phyloP scores from a whole-genome alignment of 129 eudicot genomes.

The Helichrysum umbraculigerum region DNA sequence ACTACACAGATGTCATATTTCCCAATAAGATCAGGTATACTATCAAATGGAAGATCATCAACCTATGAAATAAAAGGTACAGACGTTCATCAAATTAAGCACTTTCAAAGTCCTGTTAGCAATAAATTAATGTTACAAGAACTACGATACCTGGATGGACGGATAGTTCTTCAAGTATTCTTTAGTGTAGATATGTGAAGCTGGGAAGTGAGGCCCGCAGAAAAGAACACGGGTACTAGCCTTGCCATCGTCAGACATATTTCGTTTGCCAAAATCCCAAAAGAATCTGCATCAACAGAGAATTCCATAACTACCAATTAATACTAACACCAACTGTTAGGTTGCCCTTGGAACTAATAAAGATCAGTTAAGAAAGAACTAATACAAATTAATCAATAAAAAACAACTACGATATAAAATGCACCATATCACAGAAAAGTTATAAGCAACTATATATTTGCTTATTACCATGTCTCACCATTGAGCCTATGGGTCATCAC shows the following conservation, averaged over 20 bases:
- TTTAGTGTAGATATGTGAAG: constrained; percentile 68
- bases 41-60: constrained; percentile 69
- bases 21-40: constrained; percentile 59
- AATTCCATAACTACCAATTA: background rate
- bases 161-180: constrained; percentile 61
- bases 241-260: constrained; percentile 41
- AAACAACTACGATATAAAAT: background rate
- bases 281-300: constrained; percentile 36
- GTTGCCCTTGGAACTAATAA: background rate
- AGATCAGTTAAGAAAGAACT: background rate
- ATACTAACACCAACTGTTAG: background rate
- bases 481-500: background rate
- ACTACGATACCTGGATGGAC: constrained; percentile 52
- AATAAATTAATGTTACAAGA: background rate
- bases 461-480: background rate
- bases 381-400: too few relatives aligned
- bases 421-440: background rate
- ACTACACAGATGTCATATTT: constrained; percentile 77
- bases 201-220: constrained; percentile 79
- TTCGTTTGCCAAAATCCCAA: constrained; percentile 34
- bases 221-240: constrained; percentile 61
- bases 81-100: background rate
- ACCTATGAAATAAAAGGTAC: constrained; percentile 48
- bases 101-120: background rate
- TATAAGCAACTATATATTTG: background rate